A percentile compares a stretch with the other conserved stretches of the same genome.
Evolutionary conservation across 164 flowering plant genomes (phyloP).

Genomic region (Litsea cubeba): DNA sequence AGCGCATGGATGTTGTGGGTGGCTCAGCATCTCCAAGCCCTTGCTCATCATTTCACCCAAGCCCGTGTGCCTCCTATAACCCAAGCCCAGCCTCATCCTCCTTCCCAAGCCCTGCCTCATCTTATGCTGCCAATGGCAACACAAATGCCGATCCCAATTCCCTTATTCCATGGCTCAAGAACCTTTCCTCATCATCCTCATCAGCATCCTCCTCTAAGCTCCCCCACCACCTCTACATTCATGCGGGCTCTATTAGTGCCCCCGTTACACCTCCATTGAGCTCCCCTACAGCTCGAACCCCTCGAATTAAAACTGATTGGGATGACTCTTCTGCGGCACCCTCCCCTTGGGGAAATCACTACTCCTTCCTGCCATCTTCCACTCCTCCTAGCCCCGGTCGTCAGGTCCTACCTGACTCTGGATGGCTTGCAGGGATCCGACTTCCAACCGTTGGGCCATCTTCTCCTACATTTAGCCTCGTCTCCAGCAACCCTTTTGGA

Average conservation of each 20-base stretch:
- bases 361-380: slow-evolving; percentile 59
- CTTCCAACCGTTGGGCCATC: slow-evolving; percentile 26
- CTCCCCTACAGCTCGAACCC: slow-evolving; percentile 76
- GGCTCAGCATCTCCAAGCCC: slow-evolving; percentile 66
- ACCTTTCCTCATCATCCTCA: slow-evolving; percentile 63
- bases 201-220: slow-evolving; percentile 58
- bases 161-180: slow-evolving; percentile 95
- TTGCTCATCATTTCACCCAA: slow-evolving; percentile 58
- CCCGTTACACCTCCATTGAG: slow-evolving; percentile 92
- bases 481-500: slow-evolving; percentile 18
- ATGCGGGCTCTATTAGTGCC: slow-evolving; percentile 89
- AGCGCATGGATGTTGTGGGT: slow-evolving; percentile 14
- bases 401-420: slow-evolving; percentile 62
- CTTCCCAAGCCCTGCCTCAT: slow-evolving; percentile 59
- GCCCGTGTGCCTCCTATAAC: slow-evolving; percentile 39
- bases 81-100: slow-evolving; percentile 75
- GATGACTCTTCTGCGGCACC: slow-evolving; percentile 40
- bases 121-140: slow-evolving; percentile 35
- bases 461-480: slow-evolving; percentile 24
- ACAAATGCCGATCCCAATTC: slow-evolving; percentile 47
- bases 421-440: slow-evolving; percentile 45
- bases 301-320: slow-evolving; percentile 58
- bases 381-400: slow-evolving; percentile 81
- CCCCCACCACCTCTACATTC: slow-evolving; percentile 54
- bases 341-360: slow-evolving; percentile 35